Evolutionary conservation across 2,329 filamentous ascomycete species (phyloP).

Genomic region (Coniosporium tulheliwenetii): DNA sequence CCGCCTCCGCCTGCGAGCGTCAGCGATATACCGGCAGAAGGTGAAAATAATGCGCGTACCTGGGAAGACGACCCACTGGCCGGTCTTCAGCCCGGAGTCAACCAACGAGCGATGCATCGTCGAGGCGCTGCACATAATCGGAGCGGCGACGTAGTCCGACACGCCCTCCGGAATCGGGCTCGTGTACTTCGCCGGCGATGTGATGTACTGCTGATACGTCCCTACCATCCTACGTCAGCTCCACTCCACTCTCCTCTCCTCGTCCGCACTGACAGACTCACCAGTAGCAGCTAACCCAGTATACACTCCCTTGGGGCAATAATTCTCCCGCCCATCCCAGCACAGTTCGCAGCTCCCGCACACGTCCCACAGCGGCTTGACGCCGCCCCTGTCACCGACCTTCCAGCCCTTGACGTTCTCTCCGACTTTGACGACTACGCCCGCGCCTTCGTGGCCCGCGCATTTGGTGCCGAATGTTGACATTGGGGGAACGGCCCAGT

Average conservation of each 20-base stretch:
- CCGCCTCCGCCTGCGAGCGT: slow-evolving; percentile 23
- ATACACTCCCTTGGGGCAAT: slow-evolving; percentile 30
- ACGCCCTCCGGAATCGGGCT: slow-evolving; percentile 40
- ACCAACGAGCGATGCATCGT: slow-evolving; percentile 43
- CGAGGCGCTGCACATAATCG: slow-evolving; percentile 43
- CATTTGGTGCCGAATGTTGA: slow-evolving; percentile 17
- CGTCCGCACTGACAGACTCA: slow-evolving; percentile 1
- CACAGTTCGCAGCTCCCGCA: slow-evolving; percentile 36
- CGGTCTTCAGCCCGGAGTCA: slow-evolving; percentile 32
- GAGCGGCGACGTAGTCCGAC: slow-evolving; percentile 38
- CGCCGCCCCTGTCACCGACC: slow-evolving; percentile 36
- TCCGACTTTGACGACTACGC: slow-evolving; percentile 41
- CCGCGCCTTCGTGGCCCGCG: slow-evolving; percentile 37
- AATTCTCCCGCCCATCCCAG: slow-evolving; percentile 36
- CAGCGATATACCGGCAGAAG: no score
- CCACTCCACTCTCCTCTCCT: neutral
- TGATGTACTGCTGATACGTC: slow-evolving; percentile 44
- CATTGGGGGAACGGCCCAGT: slow-evolving; percentile 34
- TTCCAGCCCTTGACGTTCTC: slow-evolving; percentile 36
- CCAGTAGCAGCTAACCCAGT: slow-evolving; percentile 27
- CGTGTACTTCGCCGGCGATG: slow-evolving; percentile 38
- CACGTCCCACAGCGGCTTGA: slow-evolving; percentile 35
- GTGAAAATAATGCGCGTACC: slow-evolving; percentile 11
- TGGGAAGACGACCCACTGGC: slow-evolving; percentile 39
- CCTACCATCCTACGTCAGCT: slow-evolving; percentile 12